phyloP scores from a whole-genome alignment of 164 flowering plant genomes.

The Liquidambar formosana region DNA sequence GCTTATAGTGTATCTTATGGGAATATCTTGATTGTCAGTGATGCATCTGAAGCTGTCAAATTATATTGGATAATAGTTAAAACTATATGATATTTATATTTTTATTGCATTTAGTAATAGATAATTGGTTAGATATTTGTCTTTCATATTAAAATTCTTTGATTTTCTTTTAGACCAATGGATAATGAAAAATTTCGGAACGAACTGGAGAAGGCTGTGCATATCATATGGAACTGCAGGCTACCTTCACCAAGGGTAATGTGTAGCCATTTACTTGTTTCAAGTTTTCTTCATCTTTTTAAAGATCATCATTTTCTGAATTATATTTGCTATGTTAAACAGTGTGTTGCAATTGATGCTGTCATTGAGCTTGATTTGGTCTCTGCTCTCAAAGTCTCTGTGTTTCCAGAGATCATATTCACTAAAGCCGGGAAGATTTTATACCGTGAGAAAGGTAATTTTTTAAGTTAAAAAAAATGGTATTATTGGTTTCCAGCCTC shows the following conservation, averaged over 20 bases:
- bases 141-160: slow-evolving; percentile 1
- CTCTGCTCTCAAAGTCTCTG: slow-evolving; percentile 71
- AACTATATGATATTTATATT: background rate
- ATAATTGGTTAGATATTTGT: background rate
- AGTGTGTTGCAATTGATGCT: slow-evolving; percentile 96
- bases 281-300: background rate
- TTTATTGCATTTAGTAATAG: background rate
- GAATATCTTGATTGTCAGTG: background rate
- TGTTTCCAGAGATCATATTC: slow-evolving; percentile 81
- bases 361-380: slow-evolving; percentile 71
- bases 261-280: slow-evolving; percentile 17
- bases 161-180: slow-evolving; percentile 58
- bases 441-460: slow-evolving; percentile 79
- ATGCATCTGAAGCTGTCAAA: background rate
- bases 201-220: slow-evolving; percentile 80
- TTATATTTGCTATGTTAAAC: background rate
- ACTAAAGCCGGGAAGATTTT: slow-evolving; percentile 91
- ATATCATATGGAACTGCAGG: slow-evolving; percentile 88
- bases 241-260: slow-evolving; percentile 94
- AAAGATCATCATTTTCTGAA: background rate
- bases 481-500: background rate
- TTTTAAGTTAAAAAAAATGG: background rate
- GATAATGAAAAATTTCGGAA: slow-evolving; percentile 65
- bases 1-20: no score
- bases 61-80: background rate